Conservation (phyloP, 306 rosid species). For the Castanea mollissima region DNA sequence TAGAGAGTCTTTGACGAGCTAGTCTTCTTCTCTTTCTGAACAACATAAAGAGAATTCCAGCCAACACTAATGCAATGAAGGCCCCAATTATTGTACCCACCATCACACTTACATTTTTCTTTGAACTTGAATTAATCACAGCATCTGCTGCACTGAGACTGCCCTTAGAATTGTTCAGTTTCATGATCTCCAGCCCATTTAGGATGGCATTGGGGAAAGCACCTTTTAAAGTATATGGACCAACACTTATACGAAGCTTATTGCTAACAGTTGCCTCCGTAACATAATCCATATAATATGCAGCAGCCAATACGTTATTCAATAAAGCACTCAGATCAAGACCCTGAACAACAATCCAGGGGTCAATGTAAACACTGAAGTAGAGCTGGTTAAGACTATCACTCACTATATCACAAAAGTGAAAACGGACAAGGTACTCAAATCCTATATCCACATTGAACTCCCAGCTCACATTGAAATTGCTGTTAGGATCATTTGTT, state of each 20-base stretch:
- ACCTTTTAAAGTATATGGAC: conserved; percentile 45
- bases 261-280: conserved; percentile 29
- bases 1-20: conserved; percentile 51
- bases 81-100: conserved; percentile 62
- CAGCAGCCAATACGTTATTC: conserved; percentile 41
- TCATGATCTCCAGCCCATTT: conserved; percentile 93
- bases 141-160: conserved; percentile 50
- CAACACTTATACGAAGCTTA: conserved; percentile 58
- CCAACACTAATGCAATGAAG: conserved; percentile 43
- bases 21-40: conserved; percentile 51
- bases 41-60: conserved; percentile 36
- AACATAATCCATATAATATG: conserved; percentile 58
- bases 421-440: conserved; percentile 80
- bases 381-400: conserved; percentile 51
- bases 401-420: conserved; percentile 78
- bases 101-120: conserved; percentile 43
- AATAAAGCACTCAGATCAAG: conserved; percentile 38
- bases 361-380: conserved; percentile 67
- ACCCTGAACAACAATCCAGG: conserved; percentile 42
- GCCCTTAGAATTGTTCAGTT: conserved; percentile 74
- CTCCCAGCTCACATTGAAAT: conserved; percentile 79
- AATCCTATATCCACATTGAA: conserved; percentile 70
- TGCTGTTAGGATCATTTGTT: conserved; percentile 35
- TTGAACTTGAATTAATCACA: conserved; percentile 41
- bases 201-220: conserved; percentile 72